Base-by-base conservation (phyloP, 2,329 filamentous ascomycete genomes). In the Neonectria coccinea region DNA sequence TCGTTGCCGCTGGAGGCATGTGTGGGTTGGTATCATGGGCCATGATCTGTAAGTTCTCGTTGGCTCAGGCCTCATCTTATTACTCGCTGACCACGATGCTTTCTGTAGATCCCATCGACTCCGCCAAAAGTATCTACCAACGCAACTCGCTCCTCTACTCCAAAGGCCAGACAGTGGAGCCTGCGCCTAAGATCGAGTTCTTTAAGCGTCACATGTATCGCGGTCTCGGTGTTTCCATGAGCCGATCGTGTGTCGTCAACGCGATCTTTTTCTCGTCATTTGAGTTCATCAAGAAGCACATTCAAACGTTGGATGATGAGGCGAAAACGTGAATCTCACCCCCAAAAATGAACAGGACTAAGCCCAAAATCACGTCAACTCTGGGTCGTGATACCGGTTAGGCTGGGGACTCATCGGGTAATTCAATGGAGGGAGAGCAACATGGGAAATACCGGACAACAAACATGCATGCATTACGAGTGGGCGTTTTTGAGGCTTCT, bases 231-330 rank as follows among this genome's bases (percentile, higher is more conserved):
- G 92, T 96, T 27, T 94, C 92, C 41, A 94, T 96, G 89, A 86
- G 88, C 69, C 89, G 93, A 60, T 94, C 92, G 12, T 94, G 91
- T 73, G 84, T 93, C 56, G 89, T 96, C 71, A 97, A 97, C 77
- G 92, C 92, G 70, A 92, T 97, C 73, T 97, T 97, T 84, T 97
- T 97, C 81, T 94, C 92, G 47, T 91, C 90, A 42, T 97, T 96
- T 76, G 93, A 97, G 80, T 90, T 93, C 73, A 86, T 92, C 73
- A 96, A 96, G 81, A 90, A 89, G 77, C 83, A 84, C 68, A 88
- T 89, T 78, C 85, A 86, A 74, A 78, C 81, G 10, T 79, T 86
- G 68, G 84, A 87, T 42, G 84, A 88, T 54, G 73, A 77, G 22
- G 64, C 67, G 39, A 67, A 42, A 58, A 42, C 44, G 31, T 69